These are phyloP conservation scores for Diaporthe sp. DNA, from an alignment of 2,329 filamentous ascomycete genomes.

Conservation along the genomic window DNA sequence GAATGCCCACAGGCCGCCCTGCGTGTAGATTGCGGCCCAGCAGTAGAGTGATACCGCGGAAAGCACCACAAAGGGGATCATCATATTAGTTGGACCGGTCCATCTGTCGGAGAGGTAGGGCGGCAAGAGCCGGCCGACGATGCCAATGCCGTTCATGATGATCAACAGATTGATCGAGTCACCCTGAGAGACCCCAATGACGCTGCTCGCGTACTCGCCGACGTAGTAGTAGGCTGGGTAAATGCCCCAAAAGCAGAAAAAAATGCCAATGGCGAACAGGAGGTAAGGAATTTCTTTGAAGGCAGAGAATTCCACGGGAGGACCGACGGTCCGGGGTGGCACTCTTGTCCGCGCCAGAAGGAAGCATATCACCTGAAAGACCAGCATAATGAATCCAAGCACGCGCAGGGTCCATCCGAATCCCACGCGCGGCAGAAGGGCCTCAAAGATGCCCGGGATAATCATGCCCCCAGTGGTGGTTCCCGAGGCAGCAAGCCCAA, in stretches of 20 bases:
- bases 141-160: constrained; percentile 73
- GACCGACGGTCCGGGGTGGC: constrained; percentile 60
- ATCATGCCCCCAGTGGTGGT: constrained; percentile 70
- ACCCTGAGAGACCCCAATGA: constrained; percentile 57
- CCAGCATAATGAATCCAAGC: constrained; percentile 71
- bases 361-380: constrained; percentile 55
- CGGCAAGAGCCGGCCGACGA: constrained; percentile 69
- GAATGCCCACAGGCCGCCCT: constrained; percentile 71
- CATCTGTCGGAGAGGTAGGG: constrained; percentile 67
- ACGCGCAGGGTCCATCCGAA: constrained; percentile 70
- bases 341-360: constrained; percentile 59
- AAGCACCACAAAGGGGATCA: constrained; percentile 60
- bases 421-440: constrained; percentile 66
- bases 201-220: constrained; percentile 43
- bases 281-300: constrained; percentile 68
- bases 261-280: constrained; percentile 62
- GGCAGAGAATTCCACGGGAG: constrained; percentile 66
- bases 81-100: constrained; percentile 70
- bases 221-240: constrained; percentile 73
- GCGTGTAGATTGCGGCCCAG: constrained; percentile 70
- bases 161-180: constrained; percentile 73
- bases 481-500: constrained; percentile 72
- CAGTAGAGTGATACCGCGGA: constrained; percentile 62
- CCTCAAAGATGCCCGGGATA: constrained; percentile 68
- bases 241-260: constrained; percentile 63